Evolutionary conservation across 345 rosid species (phyloP), one percentile per base, ranked within the genome.

Genomic region (Hypericum perforatum): DNA sequence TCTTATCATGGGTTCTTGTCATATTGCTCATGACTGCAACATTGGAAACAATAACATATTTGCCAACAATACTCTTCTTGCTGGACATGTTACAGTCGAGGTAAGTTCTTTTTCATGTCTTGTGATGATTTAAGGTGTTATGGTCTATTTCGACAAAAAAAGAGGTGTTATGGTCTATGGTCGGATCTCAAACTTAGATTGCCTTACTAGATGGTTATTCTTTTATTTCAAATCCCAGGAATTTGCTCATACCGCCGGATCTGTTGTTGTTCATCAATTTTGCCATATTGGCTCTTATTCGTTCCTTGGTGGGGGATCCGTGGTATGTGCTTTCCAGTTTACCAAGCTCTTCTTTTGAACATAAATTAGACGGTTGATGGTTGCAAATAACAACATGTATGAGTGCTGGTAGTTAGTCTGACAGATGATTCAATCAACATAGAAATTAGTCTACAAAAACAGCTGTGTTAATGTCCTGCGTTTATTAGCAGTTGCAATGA

Each of bases 1-100:
- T 71, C 86, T 92, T 55, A 73, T 92, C 63, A 92, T 92, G 98
- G 98, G 96, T 3, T 83, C 98, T 41, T 83, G 98, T 65, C 98
- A 87, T 67, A 74, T 92, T 63, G 98, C 96, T 37, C 98, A 87
- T 67, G 98, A 88, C 70, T 92, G 96, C 72, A 81, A 78, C 68
- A 82, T 85, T 41, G 94, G 98, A 11, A 77, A 80, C 76, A 58
- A 41, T 70, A 92, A 92, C 82, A 87, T 92, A 57, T 83, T 88
- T 66, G 90, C 95, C 16, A 87, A 87, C 60, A 80, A 60, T 70
- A 87, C 85, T 42, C 95, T 91, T 77, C 73, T 92, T 52, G 96
- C 96, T 0, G 98, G 98, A 45, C 96, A 87, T 78, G 94, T 92
- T 49, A 62, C 74, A 45, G 86, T 83, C 16, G 84, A 87, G 74